phyloP scores from a whole-genome alignment of 371 early-diverging fungal species.

The Funneliformis caledonium region DNA sequence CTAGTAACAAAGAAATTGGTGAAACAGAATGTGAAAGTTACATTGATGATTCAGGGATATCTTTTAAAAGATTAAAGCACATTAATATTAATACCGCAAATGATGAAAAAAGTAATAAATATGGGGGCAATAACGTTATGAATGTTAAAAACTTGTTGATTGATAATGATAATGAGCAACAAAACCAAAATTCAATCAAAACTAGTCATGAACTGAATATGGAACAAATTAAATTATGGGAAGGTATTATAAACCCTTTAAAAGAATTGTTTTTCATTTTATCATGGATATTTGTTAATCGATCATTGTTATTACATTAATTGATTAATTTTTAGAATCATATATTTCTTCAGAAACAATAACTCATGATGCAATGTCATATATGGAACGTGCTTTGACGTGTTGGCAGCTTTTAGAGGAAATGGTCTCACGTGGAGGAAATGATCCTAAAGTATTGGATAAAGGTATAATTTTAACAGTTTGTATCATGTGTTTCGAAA shows the following conservation, averaged over 20 bases:
- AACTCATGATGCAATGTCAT: not conserved
- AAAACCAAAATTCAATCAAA: not conserved
- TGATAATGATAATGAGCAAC: constrained; percentile 8
- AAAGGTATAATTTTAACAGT: not conserved
- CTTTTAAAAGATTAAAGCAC: too few species aligned
- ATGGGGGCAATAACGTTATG: constrained; percentile 14
- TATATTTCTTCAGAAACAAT: not conserved
- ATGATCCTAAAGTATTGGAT: not conserved
- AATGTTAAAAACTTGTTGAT: constrained; percentile 30
- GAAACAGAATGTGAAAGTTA: not conserved
- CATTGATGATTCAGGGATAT: too few species aligned
- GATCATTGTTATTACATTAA: too few species aligned
- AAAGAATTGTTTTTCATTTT: not conserved
- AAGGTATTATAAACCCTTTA: constrained; percentile 3
- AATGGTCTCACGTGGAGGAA: not conserved
- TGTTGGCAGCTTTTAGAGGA: not conserved
- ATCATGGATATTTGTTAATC: too few species aligned
- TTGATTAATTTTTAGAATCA: not conserved
- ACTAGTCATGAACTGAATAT: not conserved
- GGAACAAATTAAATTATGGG: not conserved
- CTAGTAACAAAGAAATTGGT: not conserved
- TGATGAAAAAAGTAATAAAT: not conserved
- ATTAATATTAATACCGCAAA: not conserved
- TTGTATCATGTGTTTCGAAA: not conserved
- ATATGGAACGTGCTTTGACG: not conserved